Evolutionary conservation across 306 rosid species (phyloP), one percentile per base, ranked within the genome.

Genomic region (Acacia confusa): DNA sequence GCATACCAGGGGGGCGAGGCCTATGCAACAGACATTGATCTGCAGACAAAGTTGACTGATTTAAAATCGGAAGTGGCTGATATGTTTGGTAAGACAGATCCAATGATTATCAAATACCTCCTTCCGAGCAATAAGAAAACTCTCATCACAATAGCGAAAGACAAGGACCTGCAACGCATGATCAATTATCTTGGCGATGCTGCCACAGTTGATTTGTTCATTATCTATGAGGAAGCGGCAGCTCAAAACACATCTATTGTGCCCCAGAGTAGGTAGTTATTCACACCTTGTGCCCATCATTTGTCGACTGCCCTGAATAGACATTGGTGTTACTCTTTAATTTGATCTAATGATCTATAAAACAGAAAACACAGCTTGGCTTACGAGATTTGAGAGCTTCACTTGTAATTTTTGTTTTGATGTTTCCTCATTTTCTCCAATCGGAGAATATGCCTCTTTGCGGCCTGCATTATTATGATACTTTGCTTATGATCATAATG

Each of bases 81-180:
- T 38, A 91, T 85, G 91, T 93, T 95, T 76, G 87, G 89, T 80
- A 86, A 82, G 78, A 83, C 74, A 14, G 87, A 88, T 61, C 84
- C 88, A 9, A 86, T 95, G 94, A 77, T 80, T 65, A 82, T 95
- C 81, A 95, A 92, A 89, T 95, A 95, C 87, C 89, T 95, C 66
- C 97, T 95, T 76, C 99, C 99, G 0, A 91, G 93, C 13, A 93
- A 95, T 74, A 93, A 88, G 89, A 95, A 83, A 88, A 95, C 97
- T 45, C 97, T 92, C 58, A 95, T 95, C 74, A 89, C 95, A 1
- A 82, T 95, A 43, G 92, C 99, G 9, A 92, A 91, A 80, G 99
- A 93, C 79, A 93, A 92, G 91, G 99, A 95, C 86, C 82, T 95
- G 88, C 97, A 90, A 70, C 95, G 99, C 34, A 95, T 95, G 99